phyloP scores from a whole-genome alignment of 2,329 filamentous ascomycete species.

The Colletotrichum acutatum region DNA sequence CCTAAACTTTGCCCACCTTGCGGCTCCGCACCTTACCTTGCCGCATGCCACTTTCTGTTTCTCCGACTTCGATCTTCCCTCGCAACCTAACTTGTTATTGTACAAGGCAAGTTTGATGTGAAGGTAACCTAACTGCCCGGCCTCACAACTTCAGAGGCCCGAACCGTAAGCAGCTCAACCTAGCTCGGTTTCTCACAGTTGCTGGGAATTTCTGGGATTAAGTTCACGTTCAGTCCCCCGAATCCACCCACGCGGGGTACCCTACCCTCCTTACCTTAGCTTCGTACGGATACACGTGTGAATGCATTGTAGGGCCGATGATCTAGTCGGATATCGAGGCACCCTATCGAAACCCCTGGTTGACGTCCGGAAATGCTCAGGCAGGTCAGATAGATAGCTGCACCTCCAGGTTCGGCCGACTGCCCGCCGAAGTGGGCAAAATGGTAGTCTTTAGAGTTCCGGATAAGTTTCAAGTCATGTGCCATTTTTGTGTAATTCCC shows the following conservation, averaged over 20 bases:
- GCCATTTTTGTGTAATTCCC: conserved; percentile 26
- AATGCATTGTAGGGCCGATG: background rate
- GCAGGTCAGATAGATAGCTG: background rate
- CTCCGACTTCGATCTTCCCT: background rate
- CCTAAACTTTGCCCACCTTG: background rate
- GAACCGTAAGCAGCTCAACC: background rate
- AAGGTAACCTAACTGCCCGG: background rate
- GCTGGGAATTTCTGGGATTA: background rate
- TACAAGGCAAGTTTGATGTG: too few species aligned
- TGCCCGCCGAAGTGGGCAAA: background rate
- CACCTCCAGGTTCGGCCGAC: background rate
- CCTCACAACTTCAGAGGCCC: too few species aligned
- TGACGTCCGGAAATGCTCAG: background rate
- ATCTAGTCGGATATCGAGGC: background rate
- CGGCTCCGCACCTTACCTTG: too few species aligned
- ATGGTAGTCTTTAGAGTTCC: background rate
- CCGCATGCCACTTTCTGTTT: background rate
- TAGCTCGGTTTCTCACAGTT: background rate
- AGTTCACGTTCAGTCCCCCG: background rate
- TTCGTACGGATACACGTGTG: background rate
- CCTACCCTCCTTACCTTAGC: background rate
- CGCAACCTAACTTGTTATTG: background rate
- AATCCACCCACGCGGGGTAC: conserved; percentile 5
- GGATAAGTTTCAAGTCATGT: conserved; percentile 1
- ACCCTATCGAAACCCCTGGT: background rate